phyloP scores from a whole-genome alignment of 1,139 yeast genomes.

The Maudiozyma humilis region DNA sequence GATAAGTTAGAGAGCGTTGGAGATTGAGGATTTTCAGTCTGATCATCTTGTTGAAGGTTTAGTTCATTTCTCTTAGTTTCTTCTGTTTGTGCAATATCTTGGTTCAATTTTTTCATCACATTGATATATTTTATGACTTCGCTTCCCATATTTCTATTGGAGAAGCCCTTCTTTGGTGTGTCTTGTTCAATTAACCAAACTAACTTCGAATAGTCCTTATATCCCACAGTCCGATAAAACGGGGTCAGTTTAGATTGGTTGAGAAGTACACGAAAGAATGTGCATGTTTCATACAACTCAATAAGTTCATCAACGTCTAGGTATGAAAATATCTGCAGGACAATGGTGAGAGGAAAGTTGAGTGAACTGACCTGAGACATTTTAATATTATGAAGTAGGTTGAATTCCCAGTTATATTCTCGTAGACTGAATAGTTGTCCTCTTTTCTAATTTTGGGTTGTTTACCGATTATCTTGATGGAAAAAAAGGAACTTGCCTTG shows the following conservation, averaged over 20 bases:
- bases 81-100: conserved; percentile 6
- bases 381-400: neutral
- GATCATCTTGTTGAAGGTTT: neutral
- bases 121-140: conserved; percentile 17
- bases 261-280: conserved; percentile 20
- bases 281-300: conserved; percentile 21
- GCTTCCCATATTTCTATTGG: conserved; percentile 7
- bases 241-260: conserved; percentile 15
- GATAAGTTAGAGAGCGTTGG: conserved; percentile 19
- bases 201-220: conserved; percentile 9
- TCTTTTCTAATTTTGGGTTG: too few species aligned
- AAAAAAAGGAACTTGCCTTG: too few species aligned
- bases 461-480: too few species aligned
- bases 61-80: neutral
- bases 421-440: too few species aligned
- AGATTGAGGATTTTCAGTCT: neutral
- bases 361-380: conserved; percentile 1
- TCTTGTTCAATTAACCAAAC: conserved; percentile 14
- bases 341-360: conserved; percentile 20
- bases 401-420: too few species aligned
- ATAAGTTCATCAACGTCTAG: conserved; percentile 21
- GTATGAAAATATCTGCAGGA: conserved; percentile 21
- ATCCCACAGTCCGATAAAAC: conserved; percentile 13
- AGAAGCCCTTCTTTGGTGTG: conserved; percentile 9
- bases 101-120: conserved; percentile 17